A percentile compares a stretch with the other conserved stretches of the same genome.
These are phyloP conservation scores for Talaromyces marneffei DNA, from an alignment of 2,329 filamentous ascomycete species.

Conservation along the genomic window DNA sequence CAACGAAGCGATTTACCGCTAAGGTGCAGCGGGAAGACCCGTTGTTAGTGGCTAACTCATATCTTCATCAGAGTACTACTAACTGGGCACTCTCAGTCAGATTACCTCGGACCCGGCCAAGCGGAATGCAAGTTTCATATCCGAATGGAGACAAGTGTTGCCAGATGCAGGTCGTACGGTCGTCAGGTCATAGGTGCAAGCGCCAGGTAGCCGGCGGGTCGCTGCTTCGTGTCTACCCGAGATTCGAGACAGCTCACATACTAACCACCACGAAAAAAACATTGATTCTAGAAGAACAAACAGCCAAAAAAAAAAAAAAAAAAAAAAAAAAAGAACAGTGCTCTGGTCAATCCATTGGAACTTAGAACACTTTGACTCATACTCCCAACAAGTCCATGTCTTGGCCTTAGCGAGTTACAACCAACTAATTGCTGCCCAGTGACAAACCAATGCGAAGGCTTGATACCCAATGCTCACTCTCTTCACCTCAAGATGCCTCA, in stretches of 20 bases:
- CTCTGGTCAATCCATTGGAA: background rate
- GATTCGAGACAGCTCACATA: conserved; percentile 4
- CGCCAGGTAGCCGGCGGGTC: conserved; percentile 6
- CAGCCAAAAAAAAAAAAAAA: background rate
- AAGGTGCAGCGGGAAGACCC: conserved; percentile 3
- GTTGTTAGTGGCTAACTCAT: background rate
- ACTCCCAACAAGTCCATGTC: background rate
- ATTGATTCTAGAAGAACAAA: background rate
- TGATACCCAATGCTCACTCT: conserved; percentile 13
- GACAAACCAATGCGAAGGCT: background rate
- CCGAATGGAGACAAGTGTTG: background rate
- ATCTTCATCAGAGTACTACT: background rate
- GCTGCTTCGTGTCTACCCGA: conserved; percentile 12
- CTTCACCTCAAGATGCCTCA: conserved; percentile 13
- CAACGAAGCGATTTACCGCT: background rate
- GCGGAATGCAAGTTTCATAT: background rate
- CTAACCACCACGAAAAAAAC: background rate
- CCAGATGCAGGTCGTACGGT: background rate
- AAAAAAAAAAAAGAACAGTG: background rate
- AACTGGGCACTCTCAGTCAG: background rate
- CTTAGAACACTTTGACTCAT: background rate
- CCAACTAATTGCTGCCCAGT: conserved; percentile 11
- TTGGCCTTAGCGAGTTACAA: background rate
- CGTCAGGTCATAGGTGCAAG: background rate
- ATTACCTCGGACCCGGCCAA: background rate